Conservation (phyloP, 106 monocot species). For the Acorus gramineus region DNA sequence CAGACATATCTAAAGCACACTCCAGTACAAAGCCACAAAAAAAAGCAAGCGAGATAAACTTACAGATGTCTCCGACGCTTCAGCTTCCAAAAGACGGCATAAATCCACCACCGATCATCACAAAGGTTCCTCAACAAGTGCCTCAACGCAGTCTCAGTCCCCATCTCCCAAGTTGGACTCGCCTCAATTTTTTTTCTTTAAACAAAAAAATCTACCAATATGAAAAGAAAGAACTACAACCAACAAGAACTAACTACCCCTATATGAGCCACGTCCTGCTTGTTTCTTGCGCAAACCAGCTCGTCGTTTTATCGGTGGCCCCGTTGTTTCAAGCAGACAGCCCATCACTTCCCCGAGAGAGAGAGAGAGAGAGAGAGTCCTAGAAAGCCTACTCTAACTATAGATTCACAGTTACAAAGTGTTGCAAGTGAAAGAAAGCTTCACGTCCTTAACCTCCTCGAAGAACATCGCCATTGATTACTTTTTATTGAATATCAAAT, state of each 20-base stretch:
- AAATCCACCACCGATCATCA: conserved; percentile 38
- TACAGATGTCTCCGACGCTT: conserved; percentile 21
- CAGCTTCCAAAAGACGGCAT: conserved; percentile 70
- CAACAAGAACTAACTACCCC: conserved; percentile 35
- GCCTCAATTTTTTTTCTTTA: too few relatives aligned
- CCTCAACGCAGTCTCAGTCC: conserved; percentile 15
- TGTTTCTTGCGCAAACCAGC: conserved; percentile 58
- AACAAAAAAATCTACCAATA: too few relatives aligned
- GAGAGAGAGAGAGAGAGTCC: too few relatives aligned
- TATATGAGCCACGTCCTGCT: conserved; percentile 67
- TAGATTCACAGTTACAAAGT: too few relatives aligned
- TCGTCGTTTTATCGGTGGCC: conserved; percentile 44
- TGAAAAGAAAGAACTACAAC: too few relatives aligned
- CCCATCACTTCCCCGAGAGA: conserved; percentile 28
- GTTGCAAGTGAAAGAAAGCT: too few relatives aligned
- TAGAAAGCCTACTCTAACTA: too few relatives aligned
- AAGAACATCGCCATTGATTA: too few relatives aligned
- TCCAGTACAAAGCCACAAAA: background rate
- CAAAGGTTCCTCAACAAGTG: conserved; percentile 47
- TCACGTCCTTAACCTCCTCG: too few relatives aligned
- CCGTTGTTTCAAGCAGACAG: conserved; percentile 31
- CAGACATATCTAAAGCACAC: background rate
- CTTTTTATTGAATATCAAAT: too few relatives aligned
- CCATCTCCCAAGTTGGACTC: conserved; percentile 16
- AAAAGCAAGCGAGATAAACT: conserved; percentile 2